Evolutionary conservation across 768 basidiomycete species (phyloP).

Genomic region (Trametes meyenii): DNA sequence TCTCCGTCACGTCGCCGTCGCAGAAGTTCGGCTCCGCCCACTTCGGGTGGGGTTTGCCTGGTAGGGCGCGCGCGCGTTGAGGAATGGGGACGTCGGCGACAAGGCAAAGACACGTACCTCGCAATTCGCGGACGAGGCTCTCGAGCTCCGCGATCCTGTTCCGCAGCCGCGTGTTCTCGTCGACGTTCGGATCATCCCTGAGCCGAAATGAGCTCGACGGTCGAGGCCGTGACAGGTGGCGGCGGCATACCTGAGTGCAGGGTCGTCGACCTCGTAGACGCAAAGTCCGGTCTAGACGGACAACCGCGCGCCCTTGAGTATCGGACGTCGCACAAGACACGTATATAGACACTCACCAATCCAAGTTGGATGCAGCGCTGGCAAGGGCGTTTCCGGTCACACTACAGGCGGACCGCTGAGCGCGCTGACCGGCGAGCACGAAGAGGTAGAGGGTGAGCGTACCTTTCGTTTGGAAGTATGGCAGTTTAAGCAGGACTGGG

Average conservation of each 20-base stretch:
- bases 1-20: conserved; percentile 79
- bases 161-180: conserved; percentile 83
- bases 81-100: not conserved
- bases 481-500: conserved; percentile 85
- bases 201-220: not conserved
- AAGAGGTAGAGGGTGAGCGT: conserved; percentile 24
- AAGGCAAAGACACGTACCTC: conserved; percentile 49
- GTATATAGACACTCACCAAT: conserved; percentile 52
- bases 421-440: not conserved
- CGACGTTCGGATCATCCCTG: conserved; percentile 86
- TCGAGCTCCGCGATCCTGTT: conserved; percentile 93
- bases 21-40: conserved; percentile 83
- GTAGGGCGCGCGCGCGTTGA: not conserved
- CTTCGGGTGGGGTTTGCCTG: conserved; percentile 85
- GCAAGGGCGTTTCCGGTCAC: conserved; percentile 91
- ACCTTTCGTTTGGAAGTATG: conserved; percentile 96
- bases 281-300: conserved; percentile 80
- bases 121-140: conserved; percentile 85
- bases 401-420: conserved; percentile 47
- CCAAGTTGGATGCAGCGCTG: conserved; percentile 89
- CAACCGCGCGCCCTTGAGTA: not conserved
- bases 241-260: conserved; percentile 63
- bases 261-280: conserved; percentile 94
- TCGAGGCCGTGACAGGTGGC: conserved; percentile 5
- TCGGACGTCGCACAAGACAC: conserved; percentile 14